These are phyloP conservation scores for Dinochytrium kinnereticum DNA, from an alignment of 371 early-diverging fungal genomes.

Conservation along the genomic window DNA sequence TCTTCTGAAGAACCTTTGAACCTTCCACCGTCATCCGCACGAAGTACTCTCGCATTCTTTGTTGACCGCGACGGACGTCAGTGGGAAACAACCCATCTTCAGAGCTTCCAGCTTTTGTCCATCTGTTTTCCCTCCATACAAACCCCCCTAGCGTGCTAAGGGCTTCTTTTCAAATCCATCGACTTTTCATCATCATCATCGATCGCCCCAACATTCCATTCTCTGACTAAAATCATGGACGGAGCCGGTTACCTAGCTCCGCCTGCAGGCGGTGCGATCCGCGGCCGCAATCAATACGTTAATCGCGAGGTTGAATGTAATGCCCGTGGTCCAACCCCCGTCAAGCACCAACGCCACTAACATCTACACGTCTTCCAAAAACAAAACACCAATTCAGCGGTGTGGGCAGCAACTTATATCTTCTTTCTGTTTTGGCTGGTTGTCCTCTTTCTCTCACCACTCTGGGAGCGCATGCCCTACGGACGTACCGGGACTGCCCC, in stretches of 20 bases:
- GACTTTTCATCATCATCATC: no score
- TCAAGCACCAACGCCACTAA: neutral
- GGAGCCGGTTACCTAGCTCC: neutral
- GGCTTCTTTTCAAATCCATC: no score
- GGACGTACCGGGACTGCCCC: neutral
- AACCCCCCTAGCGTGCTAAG: no score
- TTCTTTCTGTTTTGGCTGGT: conserved; percentile 24
- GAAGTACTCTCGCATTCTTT: no score
- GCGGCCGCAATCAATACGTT: neutral
- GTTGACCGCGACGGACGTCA: no score
- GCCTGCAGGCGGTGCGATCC: conserved; percentile 6
- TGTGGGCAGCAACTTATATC: conserved; percentile 27
- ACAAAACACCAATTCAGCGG: conserved; percentile 4
- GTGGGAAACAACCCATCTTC: no score
- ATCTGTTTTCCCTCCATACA: no score
- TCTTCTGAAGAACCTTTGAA: no score
- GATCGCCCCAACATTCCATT: no score
- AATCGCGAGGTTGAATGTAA: conserved; percentile 17
- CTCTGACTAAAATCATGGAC: no score
- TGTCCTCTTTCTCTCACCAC: conserved; percentile 21
- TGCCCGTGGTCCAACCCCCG: neutral
- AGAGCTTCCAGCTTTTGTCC: no score
- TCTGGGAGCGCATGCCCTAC: conserved; percentile 19
- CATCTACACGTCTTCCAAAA: neutral
- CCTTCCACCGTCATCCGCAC: no score